Percentiles rank a stretch among this genome's conserved stretches.
Conservation (phyloP, 768 basidiomycete genomes). For the Termitomyces sp. region DNA sequence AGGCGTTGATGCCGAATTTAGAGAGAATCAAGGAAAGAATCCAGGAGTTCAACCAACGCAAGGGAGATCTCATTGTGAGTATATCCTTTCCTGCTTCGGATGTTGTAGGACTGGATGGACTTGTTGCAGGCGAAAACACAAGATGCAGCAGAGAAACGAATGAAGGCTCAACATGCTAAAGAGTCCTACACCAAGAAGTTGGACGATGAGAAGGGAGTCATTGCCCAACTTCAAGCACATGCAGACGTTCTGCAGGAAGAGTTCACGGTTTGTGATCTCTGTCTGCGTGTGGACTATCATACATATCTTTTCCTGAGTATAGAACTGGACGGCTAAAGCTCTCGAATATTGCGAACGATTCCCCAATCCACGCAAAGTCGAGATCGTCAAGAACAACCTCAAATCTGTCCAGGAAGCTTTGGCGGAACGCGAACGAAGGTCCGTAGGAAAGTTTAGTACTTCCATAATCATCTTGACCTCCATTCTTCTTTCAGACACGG, state of each 20-base stretch:
- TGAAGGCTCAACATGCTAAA: constrained; percentile 44
- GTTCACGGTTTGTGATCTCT: constrained; percentile 42
- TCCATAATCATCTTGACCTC: constrained; percentile 1
- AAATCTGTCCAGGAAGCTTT: constrained; percentile 61
- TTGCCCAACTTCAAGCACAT: constrained; percentile 39
- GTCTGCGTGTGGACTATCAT: background rate
- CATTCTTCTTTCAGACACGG: constrained; percentile 49
- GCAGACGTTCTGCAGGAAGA: constrained; percentile 54
- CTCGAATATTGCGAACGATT: constrained; percentile 54
- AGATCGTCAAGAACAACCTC: constrained; percentile 54
- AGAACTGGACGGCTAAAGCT: constrained; percentile 68
- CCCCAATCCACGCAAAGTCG: constrained; percentile 51
- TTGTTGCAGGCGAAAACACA: constrained; percentile 41
- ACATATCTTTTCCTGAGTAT: background rate
- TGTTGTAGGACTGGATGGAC: background rate
- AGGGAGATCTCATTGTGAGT: constrained; percentile 41
- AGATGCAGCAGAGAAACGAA: constrained; percentile 41
- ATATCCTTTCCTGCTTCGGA: background rate
- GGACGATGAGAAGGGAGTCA: constrained; percentile 38
- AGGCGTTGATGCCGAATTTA: constrained; percentile 34
- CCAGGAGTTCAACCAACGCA: constrained; percentile 42
- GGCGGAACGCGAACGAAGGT: constrained; percentile 63
- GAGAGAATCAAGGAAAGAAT: constrained; percentile 46
- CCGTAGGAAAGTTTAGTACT: constrained; percentile 10
- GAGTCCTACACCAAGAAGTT: constrained; percentile 50